A percentile compares a stretch with the other conserved stretches of the same genome.
Evolutionary conservation across 441 rosid species (phyloP).

Genomic region (Lepidium campestre): DNA sequence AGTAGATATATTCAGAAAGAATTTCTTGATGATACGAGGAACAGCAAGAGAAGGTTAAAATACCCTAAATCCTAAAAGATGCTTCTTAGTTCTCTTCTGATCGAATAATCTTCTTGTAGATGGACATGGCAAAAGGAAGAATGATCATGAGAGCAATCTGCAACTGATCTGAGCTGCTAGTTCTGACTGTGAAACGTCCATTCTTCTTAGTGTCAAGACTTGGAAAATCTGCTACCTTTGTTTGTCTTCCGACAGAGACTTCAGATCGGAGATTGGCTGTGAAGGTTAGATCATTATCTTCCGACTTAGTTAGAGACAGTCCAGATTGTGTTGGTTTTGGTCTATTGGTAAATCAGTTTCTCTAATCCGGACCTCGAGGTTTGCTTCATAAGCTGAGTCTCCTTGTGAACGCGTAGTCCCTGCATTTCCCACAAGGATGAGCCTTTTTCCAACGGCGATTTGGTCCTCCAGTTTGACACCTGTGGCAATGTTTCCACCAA

Average conservation of each 20-base stretch:
- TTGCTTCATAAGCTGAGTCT: slow-evolving; percentile 69
- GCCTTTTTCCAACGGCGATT: slow-evolving; percentile 51
- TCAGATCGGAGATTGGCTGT: slow-evolving; percentile 76
- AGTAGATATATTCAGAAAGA: not conserved
- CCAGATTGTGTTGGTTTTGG: slow-evolving; percentile 70
- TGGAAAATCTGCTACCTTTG: slow-evolving; percentile 63
- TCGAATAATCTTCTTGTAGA: slow-evolving; percentile 36
- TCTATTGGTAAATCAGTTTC: slow-evolving; percentile 72
- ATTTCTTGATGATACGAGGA: not conserved
- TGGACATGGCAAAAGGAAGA: slow-evolving; percentile 52
- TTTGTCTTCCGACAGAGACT: slow-evolving; percentile 61
- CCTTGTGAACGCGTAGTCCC: slow-evolving; percentile 61
- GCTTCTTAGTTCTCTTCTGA: not conserved
- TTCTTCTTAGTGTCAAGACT: slow-evolving; percentile 83
- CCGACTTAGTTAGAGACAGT: slow-evolving; percentile 77
- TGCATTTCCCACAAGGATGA: slow-evolving; percentile 57
- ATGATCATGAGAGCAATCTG: slow-evolving; percentile 62
- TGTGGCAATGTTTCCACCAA: slow-evolving; percentile 60
- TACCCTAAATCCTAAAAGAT: not conserved
- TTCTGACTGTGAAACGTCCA: slow-evolving; percentile 57
- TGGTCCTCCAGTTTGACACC: slow-evolving; percentile 80
- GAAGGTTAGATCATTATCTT: slow-evolving; percentile 70
- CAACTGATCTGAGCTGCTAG: slow-evolving; percentile 81
- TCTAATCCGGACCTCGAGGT: slow-evolving; percentile 55
- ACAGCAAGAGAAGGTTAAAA: not conserved